phyloP scores from a whole-genome alignment of 768 basidiomycete species.

The Neoboletus subvelutipes region DNA sequence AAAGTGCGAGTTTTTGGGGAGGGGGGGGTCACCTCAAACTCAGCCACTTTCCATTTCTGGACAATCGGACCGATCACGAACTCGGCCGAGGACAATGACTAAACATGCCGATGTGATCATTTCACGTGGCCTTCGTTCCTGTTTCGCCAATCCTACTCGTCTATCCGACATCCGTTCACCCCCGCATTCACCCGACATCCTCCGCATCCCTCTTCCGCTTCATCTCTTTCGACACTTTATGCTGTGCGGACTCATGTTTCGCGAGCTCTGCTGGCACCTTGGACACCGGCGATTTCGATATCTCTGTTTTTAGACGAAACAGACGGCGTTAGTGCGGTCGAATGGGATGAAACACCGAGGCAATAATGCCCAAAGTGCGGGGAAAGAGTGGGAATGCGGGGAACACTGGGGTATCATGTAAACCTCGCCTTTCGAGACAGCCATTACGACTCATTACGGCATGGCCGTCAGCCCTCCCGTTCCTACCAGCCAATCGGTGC shows the following conservation, averaged over 20 bases:
- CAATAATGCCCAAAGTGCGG: slow-evolving; percentile 1
- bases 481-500: neutral
- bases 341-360: neutral
- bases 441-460: neutral
- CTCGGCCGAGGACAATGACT: slow-evolving; percentile 14
- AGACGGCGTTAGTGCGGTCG: slow-evolving; percentile 18
- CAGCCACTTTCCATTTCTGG: slow-evolving; percentile 26
- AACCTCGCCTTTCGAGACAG: neutral
- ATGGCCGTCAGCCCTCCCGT: neutral
- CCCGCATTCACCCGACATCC: slow-evolving; percentile 50
- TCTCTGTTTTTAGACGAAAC: slow-evolving; percentile 50
- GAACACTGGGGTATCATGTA: slow-evolving; percentile 4
- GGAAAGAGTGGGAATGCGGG: slow-evolving; percentile 10
- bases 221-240: slow-evolving; percentile 91
- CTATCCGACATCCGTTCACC: neutral
- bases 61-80: slow-evolving; percentile 17
- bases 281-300: slow-evolving; percentile 90
- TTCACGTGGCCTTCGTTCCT: neutral
- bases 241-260: slow-evolving; percentile 89
- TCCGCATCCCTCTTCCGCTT: slow-evolving; percentile 89
- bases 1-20: too few species aligned
- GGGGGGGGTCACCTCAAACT: too few species aligned
- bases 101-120: neutral
- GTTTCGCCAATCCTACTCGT: too few species aligned
- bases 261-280: slow-evolving; percentile 87